Evolutionary conservation across 257 asterid species (phyloP), one percentile per base, ranked within the genome.

Genomic region (Solanum paucissectum): DNA sequence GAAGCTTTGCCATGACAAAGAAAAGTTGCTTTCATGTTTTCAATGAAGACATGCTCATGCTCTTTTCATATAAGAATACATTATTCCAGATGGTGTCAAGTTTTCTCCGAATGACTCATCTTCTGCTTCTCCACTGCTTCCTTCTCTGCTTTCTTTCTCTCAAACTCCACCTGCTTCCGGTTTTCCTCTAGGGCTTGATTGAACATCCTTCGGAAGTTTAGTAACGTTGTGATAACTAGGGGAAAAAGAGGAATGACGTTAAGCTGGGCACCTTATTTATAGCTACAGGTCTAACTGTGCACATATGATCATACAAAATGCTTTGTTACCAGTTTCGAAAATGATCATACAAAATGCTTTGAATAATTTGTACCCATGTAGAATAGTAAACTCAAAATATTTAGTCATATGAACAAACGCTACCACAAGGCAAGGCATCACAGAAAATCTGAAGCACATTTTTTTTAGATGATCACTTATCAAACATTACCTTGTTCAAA

Each of bases 91-190:
- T 9, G 10, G 88, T 73, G 87, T 87, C 88, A 89, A 84, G 71
- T 91, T 91, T 77, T 89, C 44, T 72, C 84, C 18, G 95, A 69
- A 88, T 91, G 88, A 66, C 92, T 89, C 74, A 87, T 86, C 93
- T 93, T 93, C 87, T 44, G 75, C 88, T 87, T 91, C 90, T 91
- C 98, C 25, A 90, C 73, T 64, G 94, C 97, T 93, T 95, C 98
- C 90, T 95, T 96, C 92, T 94, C 98, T 72, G 98, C 98, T 92
- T 96, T 96, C 96, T 93, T 96, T 87, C 85, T 94, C 90, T 96
- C 98, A 5, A 88, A 86, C 90, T 95, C 99, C 86, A 93, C 83
- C 92, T 94, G 98, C 95, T 96, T 96, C 92, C 95, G 94, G 90
- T 95, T 96, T 83, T 96, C 99, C 86, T 94, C 96, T 3, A 94